Evolutionary conservation across 805 yeast species (phyloP).

Genomic region (Dipodascus geniculatus): DNA sequence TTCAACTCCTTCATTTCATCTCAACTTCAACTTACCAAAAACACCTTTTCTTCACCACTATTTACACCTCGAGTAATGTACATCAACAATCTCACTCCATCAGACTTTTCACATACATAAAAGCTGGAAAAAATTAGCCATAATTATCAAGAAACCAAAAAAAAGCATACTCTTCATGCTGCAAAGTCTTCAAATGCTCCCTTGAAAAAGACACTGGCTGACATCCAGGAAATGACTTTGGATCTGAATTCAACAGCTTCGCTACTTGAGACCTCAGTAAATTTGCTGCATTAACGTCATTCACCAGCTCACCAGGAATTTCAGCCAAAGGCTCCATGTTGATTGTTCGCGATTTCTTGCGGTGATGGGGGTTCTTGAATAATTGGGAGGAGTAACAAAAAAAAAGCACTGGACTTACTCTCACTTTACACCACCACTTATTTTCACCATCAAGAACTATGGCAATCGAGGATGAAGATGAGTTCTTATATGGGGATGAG

Average conservation of each 20-base stretch:
- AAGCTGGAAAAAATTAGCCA: slow-evolving; percentile 32
- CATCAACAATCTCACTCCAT: slow-evolving; percentile 80
- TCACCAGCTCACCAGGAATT: slow-evolving; percentile 52
- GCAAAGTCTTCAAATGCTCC: slow-evolving; percentile 55
- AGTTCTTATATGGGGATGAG: slow-evolving; percentile 26
- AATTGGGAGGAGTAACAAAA: slow-evolving; percentile 1
- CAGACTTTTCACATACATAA: slow-evolving; percentile 91
- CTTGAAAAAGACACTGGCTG: slow-evolving; percentile 90
- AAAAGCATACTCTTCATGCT: slow-evolving; percentile 41
- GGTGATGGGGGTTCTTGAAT: too few species aligned
- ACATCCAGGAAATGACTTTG: slow-evolving; percentile 57
- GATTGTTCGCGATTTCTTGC: background rate
- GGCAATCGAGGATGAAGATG: slow-evolving; percentile 10
- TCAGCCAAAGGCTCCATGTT: slow-evolving; percentile 38
- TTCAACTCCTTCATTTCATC: too few species aligned
- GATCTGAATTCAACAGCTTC: slow-evolving; percentile 42
- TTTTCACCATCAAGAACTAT: background rate
- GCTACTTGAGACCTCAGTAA: slow-evolving; percentile 36
- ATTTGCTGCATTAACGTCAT: background rate
- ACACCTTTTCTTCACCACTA: slow-evolving; percentile 71
- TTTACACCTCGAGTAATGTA: slow-evolving; percentile 36
- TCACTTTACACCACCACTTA: slow-evolving; percentile 3
- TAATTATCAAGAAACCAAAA: background rate
- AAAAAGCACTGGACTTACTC: background rate
- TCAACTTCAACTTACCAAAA: slow-evolving; percentile 2